Conservation (phyloP, 352 stramenopile genomes). For the Pythium rhizo-oryzae region DNA sequence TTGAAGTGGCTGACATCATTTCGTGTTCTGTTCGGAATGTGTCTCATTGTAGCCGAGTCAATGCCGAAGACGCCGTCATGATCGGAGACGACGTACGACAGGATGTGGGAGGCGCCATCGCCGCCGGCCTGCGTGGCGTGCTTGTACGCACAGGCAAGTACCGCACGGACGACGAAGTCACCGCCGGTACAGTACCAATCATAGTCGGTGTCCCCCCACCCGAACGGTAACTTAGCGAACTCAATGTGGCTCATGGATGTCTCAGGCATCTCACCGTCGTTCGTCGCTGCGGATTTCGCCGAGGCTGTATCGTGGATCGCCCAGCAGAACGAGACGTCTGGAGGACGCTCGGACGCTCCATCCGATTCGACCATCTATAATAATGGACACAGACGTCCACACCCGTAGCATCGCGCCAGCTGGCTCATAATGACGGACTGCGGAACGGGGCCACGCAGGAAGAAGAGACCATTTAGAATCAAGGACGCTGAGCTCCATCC, state of each 20-base stretch:
- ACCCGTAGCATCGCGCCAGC: background rate
- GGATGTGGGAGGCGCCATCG: conserved; percentile 52
- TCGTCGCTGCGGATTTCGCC: conserved; percentile 21
- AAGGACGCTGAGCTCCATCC: too few species aligned
- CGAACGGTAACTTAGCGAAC: too few species aligned
- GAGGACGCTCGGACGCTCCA: background rate
- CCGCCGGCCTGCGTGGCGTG: conserved; percentile 43
- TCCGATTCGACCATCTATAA: background rate
- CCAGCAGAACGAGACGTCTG: conserved; percentile 6
- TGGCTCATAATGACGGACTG: background rate
- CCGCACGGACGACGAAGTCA: conserved; percentile 37
- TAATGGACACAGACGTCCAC: background rate
- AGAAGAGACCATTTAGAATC: too few species aligned
- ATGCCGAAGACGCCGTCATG: conserved; percentile 44
- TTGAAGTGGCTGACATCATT: background rate
- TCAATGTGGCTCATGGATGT: too few species aligned
- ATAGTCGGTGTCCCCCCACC: too few species aligned
- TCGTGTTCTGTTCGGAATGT: too few species aligned
- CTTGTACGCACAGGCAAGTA: conserved; percentile 67
- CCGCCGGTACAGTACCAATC: conserved; percentile 12
- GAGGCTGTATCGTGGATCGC: conserved; percentile 28
- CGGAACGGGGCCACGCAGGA: too few species aligned
- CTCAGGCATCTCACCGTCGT: conserved; percentile 21
- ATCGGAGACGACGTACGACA: conserved; percentile 60
- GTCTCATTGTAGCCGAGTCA: conserved; percentile 38